Base-by-base conservation (phyloP, 2,329 filamentous ascomycete species). In the Sporothrix protearum region DNA sequence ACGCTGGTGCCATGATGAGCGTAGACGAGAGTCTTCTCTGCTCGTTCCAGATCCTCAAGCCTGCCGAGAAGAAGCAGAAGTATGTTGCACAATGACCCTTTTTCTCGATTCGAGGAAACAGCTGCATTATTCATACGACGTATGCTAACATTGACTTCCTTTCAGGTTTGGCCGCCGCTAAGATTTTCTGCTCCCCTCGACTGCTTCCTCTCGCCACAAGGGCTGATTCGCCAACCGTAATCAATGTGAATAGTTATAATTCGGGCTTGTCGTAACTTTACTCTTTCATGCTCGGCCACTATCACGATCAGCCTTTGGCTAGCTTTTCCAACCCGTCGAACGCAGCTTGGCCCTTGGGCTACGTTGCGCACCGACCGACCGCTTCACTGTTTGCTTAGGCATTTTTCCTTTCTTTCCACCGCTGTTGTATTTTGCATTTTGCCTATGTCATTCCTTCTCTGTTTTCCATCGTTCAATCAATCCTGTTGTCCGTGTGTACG, bases 31-130 rank as follows among this genome's bases (percentile, higher is more conserved):
- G 94, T 82, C 85, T 99, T 82, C 87, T 99, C 79, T 99, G 96
- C 87, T 97, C 94, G 75, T 99, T 99, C 91, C 96, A 97, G 93
- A 98, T 99, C 81, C 88, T 99, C 86, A 99, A 98, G 87, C 96
- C 96, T 80, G 96, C 96, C 83, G 96, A 99, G 89, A 99, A 99
- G 91, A 99, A 99, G 91, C 95, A 97, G 93, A 98, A 98, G 94
- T 98, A 97, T 87, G 94, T 96, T 81, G 88, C 89, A 85, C 86
- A 87, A 85, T 6, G 1, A 3, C 33, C 19, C 33, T 90, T 88
- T 87, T 85, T 89, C 86, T 87, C 89, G 82, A 86, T 86, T 85
- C 92, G 82, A 86, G 87, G 85, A 92, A 83, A 86, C 87, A 82
- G n/a, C n/a, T 10, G 49, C 49, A 19, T 70, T n/a, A n/a, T 39